Evolutionary conservation across 2,329 filamentous ascomycete species (phyloP), one percentile per base, ranked within the genome.

Genomic region (Botrytis deweyae): DNA sequence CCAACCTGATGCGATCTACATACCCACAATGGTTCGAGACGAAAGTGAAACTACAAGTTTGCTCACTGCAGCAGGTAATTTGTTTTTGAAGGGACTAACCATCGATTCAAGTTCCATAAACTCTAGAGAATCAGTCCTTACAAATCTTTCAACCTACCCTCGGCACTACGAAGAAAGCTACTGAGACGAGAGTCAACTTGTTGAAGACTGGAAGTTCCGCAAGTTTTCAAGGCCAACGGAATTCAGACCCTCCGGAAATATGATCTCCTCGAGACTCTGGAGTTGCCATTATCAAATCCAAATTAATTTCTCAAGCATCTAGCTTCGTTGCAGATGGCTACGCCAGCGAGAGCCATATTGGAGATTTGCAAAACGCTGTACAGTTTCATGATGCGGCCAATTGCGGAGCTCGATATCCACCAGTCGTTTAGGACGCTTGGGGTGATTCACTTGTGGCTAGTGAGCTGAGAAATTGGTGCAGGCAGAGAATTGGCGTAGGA

Each of bases 391-490:
- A 65, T 65, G 63, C 38, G n/a, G 25, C 38, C 25, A 18, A 22
- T 16, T 44, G 62, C 18, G 36, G 42, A 40, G 62, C 22, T 42
- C 29, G 62, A 64, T 64, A 64, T 59, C 33, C n/a, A 59, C n/a
- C 55, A 36, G 55, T 29, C 55, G 18, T 33, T 61, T 7, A 61
- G 38, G 7, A 33, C 20, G 58, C 33, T 44, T 33, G 68, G 58
- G 1, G 40, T 29, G 68, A 70, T 62, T 70, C 68, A 14, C 33
- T 63, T 20, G 68, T 62, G 16, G 55, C 68, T 16, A 42, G 63
- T 59, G 68, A 70, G 55, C 59, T 70, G 38, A 55, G 68, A 59
- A 62, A 61, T 33, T 63, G 68, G 68, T 62, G 49, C 8, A 42
- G 14, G n/a, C 36, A 59, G 9, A 59, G 25, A 25, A 29, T 70